Conservation (phyloP, 306 rosid genomes). For the Prunus mongolica region DNA sequence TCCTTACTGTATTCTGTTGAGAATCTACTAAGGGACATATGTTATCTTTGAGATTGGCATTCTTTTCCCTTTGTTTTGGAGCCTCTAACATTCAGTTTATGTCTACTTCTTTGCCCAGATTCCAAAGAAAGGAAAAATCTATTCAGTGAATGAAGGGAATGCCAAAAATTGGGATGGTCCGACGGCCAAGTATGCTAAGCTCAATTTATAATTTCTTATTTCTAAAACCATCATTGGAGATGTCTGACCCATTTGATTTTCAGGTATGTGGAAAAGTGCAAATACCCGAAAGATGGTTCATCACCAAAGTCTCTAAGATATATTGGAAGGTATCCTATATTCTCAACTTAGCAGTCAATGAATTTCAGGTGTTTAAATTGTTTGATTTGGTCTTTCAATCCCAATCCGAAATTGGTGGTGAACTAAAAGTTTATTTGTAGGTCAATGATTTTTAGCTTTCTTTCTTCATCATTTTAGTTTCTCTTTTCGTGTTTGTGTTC, state of each 20-base stretch:
- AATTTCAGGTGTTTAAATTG: background rate
- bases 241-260: constrained; percentile 19
- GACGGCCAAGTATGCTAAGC: constrained; percentile 56
- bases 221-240: background rate
- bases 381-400: background rate
- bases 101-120: constrained; percentile 46
- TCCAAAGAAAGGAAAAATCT: constrained; percentile 86
- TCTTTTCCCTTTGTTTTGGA: background rate
- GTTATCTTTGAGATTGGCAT: background rate
- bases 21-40: background rate
- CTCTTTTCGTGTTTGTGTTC: background rate
- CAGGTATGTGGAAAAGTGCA: constrained; percentile 87
- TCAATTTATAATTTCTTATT: constrained; percentile 12
- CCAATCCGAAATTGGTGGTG: background rate
- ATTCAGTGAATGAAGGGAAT: constrained; percentile 98
- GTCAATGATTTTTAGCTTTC: background rate
- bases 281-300: constrained; percentile 84
- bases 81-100: constrained; percentile 9
- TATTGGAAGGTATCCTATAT: constrained; percentile 70
- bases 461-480: background rate
- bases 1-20: background rate
- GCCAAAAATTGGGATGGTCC: constrained; percentile 97
- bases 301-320: constrained; percentile 91
- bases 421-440: background rate
- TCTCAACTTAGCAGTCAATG: constrained; percentile 1